A percentile compares a stretch with the other conserved stretches of the same genome.
Conservation (phyloP, 1,284 basidiomycete genomes). For the Bothia castanella region DNA sequence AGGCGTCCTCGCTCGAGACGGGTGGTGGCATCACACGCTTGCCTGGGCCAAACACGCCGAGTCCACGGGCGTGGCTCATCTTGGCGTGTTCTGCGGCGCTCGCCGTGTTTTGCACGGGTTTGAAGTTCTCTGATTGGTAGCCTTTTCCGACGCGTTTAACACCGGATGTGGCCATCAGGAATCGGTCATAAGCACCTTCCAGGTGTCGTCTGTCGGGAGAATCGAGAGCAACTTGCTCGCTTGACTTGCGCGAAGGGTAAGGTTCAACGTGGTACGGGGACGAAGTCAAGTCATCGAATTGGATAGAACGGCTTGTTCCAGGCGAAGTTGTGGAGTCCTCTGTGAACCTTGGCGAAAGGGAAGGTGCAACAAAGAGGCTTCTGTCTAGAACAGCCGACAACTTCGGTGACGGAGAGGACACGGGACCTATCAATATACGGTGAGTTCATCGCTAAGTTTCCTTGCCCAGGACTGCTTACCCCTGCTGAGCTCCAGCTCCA, state of each 20-base stretch:
- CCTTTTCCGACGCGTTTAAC: conserved; percentile 71
- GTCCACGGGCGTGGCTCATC: conserved; percentile 37
- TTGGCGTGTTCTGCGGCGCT: conserved; percentile 23
- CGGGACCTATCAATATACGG: conserved; percentile 29
- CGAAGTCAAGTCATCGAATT: conserved; percentile 49
- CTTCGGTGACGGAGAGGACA: conserved; percentile 45
- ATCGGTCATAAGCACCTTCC: conserved; percentile 71
- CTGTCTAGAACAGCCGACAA: conserved; percentile 63
- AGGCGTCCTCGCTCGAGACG: conserved; percentile 58
- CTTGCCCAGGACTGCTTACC: conserved; percentile 14
- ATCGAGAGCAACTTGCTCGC: conserved; percentile 40
- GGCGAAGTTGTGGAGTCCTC: conserved; percentile 30
- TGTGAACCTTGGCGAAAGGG: conserved; percentile 23
- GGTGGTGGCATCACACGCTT: conserved; percentile 61
- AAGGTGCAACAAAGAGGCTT: conserved; percentile 58
- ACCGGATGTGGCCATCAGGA: conserved; percentile 72
- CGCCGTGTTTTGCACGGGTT: conserved; percentile 30
- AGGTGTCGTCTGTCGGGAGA: conserved; percentile 54
- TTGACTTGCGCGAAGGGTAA: conserved; percentile 48
- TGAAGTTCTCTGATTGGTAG: conserved; percentile 63
- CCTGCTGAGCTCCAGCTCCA: conserved; percentile 55
- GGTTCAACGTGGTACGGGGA: conserved; percentile 62
- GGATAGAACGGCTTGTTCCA: conserved; percentile 25
- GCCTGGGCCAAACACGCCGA: conserved; percentile 49
- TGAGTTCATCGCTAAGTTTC: background rate